These are phyloP conservation scores for Hericium alpestre DNA, from an alignment of 768 basidiomycete species.

Conservation along the genomic window DNA sequence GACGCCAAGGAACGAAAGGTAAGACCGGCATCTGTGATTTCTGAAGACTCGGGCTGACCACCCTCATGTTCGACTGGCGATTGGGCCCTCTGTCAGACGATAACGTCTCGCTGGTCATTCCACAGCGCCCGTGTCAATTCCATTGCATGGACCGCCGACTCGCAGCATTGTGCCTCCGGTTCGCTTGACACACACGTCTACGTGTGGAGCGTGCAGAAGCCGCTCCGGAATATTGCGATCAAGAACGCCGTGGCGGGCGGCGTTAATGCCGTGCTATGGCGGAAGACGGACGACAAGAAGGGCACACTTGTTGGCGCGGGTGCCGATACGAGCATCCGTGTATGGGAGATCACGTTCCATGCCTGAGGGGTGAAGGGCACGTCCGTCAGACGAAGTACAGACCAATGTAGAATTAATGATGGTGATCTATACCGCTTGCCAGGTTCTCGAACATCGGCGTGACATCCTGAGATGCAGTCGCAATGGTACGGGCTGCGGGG, in stretches of 20 bases:
- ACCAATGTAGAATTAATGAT: too few species aligned
- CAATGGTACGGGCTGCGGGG: too few species aligned
- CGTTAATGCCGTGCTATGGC: slow-evolving; percentile 73
- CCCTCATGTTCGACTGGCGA: not conserved
- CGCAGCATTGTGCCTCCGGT: slow-evolving; percentile 72
- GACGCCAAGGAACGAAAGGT: slow-evolving; percentile 60
- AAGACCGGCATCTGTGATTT: slow-evolving; percentile 3
- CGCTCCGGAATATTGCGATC: slow-evolving; percentile 66
- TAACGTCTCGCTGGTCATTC: slow-evolving; percentile 75
- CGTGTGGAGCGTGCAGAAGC: slow-evolving; percentile 68
- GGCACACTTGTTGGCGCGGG: slow-evolving; percentile 61
- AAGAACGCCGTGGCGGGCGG: slow-evolving; percentile 84
- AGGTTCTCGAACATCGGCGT: too few species aligned
- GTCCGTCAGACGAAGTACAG: too few species aligned
- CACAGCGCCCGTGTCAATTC: slow-evolving; percentile 77
- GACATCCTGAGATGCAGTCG: too few species aligned
- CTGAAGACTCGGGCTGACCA: not conserved
- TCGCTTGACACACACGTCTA: slow-evolving; percentile 92
- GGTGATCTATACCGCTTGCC: too few species aligned
- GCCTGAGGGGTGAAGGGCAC: not conserved
- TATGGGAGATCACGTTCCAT: slow-evolving; percentile 51
- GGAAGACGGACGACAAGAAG: slow-evolving; percentile 28
- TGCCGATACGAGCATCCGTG: slow-evolving; percentile 69
- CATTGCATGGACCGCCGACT: slow-evolving; percentile 66
- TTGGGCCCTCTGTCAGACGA: slow-evolving; percentile 28